Conservation (phyloP, 306 rosid genomes). For the Arachis hypogaea region DNA sequence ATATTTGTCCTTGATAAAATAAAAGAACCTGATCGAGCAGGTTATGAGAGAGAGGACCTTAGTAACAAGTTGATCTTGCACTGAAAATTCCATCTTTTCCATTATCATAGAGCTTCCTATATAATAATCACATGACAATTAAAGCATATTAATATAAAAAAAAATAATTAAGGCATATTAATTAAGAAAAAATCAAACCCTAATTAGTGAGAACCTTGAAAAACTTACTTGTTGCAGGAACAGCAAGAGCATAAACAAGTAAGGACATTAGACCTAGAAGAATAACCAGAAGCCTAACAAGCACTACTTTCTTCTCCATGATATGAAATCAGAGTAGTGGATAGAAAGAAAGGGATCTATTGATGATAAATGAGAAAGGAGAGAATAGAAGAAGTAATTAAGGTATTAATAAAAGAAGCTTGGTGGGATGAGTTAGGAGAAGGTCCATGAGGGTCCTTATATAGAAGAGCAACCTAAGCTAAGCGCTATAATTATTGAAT, state of each 20-base stretch:
- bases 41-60: slow-evolving; percentile 9
- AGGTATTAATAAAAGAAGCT: neutral
- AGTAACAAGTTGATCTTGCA: slow-evolving; percentile 20
- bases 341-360: slow-evolving; percentile 6
- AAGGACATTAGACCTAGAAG: slow-evolving; percentile 39
- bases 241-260: slow-evolving; percentile 27
- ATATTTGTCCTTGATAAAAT: neutral
- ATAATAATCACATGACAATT: slow-evolving; percentile 11
- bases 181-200: slow-evolving; percentile 18
- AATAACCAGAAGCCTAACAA: slow-evolving; percentile 33
- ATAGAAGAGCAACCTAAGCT: slow-evolving; percentile 18
- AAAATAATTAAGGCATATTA: neutral
- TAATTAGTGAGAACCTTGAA: slow-evolving; percentile 24
- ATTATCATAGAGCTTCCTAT: slow-evolving; percentile 30
- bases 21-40: no score
- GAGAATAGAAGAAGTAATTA: neutral
- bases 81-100: slow-evolving; percentile 25
- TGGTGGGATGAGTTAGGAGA: slow-evolving; percentile 32
- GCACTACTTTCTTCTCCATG: slow-evolving; percentile 44
- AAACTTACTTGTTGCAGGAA: slow-evolving; percentile 46
- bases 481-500: slow-evolving; percentile 10
- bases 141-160: neutral
- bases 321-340: neutral
- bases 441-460: slow-evolving; percentile 36
- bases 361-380: slow-evolving; percentile 16